Percentiles rank a stretch among this genome's conserved stretches.
Conservation (phyloP, 495 filamentous ascomycete genomes). For the Hyaloscypha bicolor region DNA sequence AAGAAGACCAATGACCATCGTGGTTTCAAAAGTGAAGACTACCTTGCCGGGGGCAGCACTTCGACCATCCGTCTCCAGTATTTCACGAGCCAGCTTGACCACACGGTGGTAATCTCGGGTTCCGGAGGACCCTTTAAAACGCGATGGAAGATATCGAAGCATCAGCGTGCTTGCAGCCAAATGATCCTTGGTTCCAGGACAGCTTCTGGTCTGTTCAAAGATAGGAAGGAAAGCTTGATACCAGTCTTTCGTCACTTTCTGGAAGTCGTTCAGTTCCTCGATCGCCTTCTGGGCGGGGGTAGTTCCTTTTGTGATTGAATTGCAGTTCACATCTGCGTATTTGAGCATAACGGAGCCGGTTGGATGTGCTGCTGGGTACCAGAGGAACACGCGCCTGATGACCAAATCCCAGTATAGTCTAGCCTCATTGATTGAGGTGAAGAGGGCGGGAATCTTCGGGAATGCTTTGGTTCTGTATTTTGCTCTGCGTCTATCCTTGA, state of each 20-base stretch:
- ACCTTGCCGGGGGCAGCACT: not conserved
- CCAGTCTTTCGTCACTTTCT: not conserved
- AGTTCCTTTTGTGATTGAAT: not conserved
- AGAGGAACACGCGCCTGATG: not conserved
- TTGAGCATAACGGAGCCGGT: not conserved
- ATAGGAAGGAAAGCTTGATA: slow-evolving; percentile 5
- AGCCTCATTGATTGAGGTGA: not conserved
- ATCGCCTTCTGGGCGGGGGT: not conserved
- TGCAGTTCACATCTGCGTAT: not conserved
- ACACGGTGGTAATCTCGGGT: not conserved
- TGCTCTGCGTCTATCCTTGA: not conserved
- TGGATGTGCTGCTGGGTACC: not conserved
- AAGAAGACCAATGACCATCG: slow-evolving; percentile 57
- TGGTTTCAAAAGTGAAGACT: slow-evolving; percentile 45
- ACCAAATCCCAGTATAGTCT: slow-evolving; percentile 11
- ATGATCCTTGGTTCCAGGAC: slow-evolving; percentile 8
- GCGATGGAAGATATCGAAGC: not conserved
- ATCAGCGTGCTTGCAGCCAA: slow-evolving; percentile 1
- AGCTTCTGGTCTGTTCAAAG: not conserved
- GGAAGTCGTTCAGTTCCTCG: not conserved
- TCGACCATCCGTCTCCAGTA: not conserved
- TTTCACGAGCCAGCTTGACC: not conserved
- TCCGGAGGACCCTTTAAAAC: not conserved
- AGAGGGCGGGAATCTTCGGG: slow-evolving; percentile 1
- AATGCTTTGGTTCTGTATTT: not conserved